phyloP scores from a whole-genome alignment of 257 asterid species.

The Leptodermis oblonga region DNA sequence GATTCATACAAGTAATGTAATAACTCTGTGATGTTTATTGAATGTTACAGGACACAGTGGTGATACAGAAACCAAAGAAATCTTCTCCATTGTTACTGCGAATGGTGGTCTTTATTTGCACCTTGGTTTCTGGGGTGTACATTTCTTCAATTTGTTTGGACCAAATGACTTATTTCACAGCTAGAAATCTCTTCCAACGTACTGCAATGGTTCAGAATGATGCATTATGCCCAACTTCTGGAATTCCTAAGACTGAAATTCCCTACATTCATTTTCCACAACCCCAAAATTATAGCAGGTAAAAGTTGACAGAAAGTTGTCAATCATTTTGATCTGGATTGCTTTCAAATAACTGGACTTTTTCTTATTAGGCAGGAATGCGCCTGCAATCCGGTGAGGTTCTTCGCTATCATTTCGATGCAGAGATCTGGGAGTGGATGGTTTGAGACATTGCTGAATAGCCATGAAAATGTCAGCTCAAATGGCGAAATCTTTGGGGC shows the following conservation, averaged over 20 bases:
- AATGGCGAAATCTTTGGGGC: slow-evolving; percentile 73
- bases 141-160: slow-evolving; percentile 41
- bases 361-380: slow-evolving; percentile 62
- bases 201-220: slow-evolving; percentile 28
- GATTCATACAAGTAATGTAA: neutral
- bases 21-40: neutral
- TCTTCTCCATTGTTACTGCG: slow-evolving; percentile 44
- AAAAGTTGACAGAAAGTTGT: neutral
- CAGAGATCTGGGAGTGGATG: slow-evolving; percentile 96
- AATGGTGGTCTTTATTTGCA: slow-evolving; percentile 42
- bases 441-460: slow-evolving; percentile 79
- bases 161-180: slow-evolving; percentile 34
- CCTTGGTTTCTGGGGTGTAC: slow-evolving; percentile 50
- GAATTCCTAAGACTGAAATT: slow-evolving; percentile 29
- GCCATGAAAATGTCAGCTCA: slow-evolving; percentile 73
- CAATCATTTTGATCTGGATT: neutral
- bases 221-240: slow-evolving; percentile 35
- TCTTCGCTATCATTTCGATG: slow-evolving; percentile 66
- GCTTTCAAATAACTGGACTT: neutral
- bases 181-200: slow-evolving; percentile 24
- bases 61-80: slow-evolving; percentile 40
- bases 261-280: slow-evolving; percentile 60
- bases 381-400: slow-evolving; percentile 68
- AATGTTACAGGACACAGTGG: slow-evolving; percentile 41
- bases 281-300: slow-evolving; percentile 69